These are phyloP conservation scores for Hypomyces perniciosus DNA, from an alignment of 2,329 filamentous ascomycete genomes.

Conservation along the genomic window DNA sequence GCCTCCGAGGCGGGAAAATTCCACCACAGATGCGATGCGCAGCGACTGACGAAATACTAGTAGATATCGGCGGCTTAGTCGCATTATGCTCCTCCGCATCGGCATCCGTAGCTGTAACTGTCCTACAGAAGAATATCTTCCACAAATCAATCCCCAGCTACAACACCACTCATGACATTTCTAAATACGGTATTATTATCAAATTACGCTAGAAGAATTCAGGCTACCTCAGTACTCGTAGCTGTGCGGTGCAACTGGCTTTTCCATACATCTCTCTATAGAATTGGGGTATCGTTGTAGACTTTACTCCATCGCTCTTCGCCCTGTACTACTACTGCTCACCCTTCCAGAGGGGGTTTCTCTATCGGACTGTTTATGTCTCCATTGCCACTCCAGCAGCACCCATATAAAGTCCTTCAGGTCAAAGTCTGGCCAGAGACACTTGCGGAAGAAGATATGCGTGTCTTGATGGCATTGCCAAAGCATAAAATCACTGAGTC, in stretches of 20 bases:
- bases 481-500: conserved; percentile 95
- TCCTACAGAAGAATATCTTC: too few relatives aligned
- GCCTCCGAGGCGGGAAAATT: background rate
- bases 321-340: conserved; percentile 19
- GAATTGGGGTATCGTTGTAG: conserved; percentile 17
- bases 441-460: conserved; percentile 85
- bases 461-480: conserved; percentile 96
- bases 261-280: conserved; percentile 5
- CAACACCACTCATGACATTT: too few relatives aligned
- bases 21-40: background rate
- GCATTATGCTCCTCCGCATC: too few relatives aligned
- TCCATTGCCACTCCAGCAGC: conserved; percentile 80
- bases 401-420: conserved; percentile 91
- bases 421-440: conserved; percentile 94
- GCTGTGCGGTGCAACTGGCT: background rate
- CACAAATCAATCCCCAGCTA: too few relatives aligned
- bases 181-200: background rate
- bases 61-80: background rate
- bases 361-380: conserved; percentile 51
- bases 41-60: background rate
- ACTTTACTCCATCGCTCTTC: conserved; percentile 18
- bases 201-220: background rate
- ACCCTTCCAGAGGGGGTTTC: conserved; percentile 39
- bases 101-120: too few relatives aligned
- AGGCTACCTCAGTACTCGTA: background rate